phyloP scores from a whole-genome alignment of 1,139 yeast species.

The Diutina mesorugosa region DNA sequence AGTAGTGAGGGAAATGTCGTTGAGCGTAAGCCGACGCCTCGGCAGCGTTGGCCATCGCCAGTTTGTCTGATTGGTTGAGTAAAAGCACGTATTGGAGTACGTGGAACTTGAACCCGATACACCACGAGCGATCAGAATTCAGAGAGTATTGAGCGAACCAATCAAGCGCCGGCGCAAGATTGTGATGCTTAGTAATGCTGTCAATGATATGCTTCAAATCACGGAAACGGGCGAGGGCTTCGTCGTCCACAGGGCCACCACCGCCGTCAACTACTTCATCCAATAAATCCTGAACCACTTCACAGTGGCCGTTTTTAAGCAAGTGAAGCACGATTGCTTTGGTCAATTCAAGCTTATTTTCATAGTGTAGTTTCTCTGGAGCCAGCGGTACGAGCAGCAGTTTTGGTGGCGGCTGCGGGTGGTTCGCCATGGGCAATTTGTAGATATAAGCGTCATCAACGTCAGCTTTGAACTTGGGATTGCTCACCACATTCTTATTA shows the following conservation, averaged over 20 bases:
- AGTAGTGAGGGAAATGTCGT: constrained; percentile 35
- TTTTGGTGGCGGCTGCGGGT: neutral
- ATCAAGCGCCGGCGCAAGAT: constrained; percentile 17
- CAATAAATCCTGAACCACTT: constrained; percentile 20
- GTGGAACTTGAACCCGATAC: constrained; percentile 50
- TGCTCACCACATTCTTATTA: constrained; percentile 21
- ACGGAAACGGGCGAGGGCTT: constrained; percentile 16
- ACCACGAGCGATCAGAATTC: neutral
- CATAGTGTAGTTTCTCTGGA: constrained; percentile 8
- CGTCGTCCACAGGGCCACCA: constrained; percentile 12
- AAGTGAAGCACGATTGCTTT: constrained; percentile 29
- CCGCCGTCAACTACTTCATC: constrained; percentile 10
- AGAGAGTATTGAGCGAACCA: constrained; percentile 17
- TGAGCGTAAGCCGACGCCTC: constrained; percentile 47
- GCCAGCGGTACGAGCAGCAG: neutral
- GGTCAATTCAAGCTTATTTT: constrained; percentile 22
- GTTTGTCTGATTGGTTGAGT: constrained; percentile 14
- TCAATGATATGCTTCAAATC: constrained; percentile 23
- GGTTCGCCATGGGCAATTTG: constrained; percentile 9
- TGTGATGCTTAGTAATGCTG: constrained; percentile 21
- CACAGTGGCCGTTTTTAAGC: constrained; percentile 30
- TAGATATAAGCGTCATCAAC: constrained; percentile 33
- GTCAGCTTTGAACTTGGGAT: constrained; percentile 18
- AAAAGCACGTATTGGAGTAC: constrained; percentile 40
- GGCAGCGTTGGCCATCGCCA: constrained; percentile 15